Base-by-base conservation (phyloP, 257 asterid genomes). In the Coffea eugenioides region DNA sequence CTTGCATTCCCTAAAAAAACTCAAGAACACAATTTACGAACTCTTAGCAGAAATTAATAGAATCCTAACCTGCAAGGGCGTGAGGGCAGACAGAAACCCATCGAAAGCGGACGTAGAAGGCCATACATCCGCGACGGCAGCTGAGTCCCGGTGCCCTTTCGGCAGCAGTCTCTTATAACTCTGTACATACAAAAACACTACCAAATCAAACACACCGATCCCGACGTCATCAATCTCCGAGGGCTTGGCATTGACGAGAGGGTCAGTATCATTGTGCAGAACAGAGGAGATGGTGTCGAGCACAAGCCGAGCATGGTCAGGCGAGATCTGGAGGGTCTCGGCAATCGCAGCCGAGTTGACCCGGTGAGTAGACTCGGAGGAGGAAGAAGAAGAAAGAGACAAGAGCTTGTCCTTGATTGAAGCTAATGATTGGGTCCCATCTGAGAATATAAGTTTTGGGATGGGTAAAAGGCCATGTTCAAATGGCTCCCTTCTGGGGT, bases 81-180 rank as follows among this genome's bases (percentile, higher is more conserved):
- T 86, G 51, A 93, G 94, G 23, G 95, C 96, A 1, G 97, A 94
- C 80, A 95, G 81, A 74, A 89, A 90, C 1, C 98, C 97, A 75
- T 94, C 97, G 52, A 94, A 94, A 34, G 97, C 96, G 0, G 97
- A 94, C 43, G 95, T 93, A 6, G 98, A 93, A 15, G 98, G 97
- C 96, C 97, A 93, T 65, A 94, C 97, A 85, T 94, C 98, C 27
- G 97, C 98, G 12, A 95, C 98, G 12, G 98, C 90, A 11, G 97
- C 98, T n/a, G 97, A 90, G 82, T 94, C 97, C 87, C 74, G 88
- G 52, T 94, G 97, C 43, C 97, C 96, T 80, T 89, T 95, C 4
- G 98, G 98, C 77, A 95, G 88, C 88, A 94, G 79, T 82, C 97
- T 88, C 88, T 91, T 94, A 76, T 94, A 94, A 77, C 89, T 91